Base-by-base conservation (phyloP, 179 eudicot genomes). In the Beta lomatogona region DNA sequence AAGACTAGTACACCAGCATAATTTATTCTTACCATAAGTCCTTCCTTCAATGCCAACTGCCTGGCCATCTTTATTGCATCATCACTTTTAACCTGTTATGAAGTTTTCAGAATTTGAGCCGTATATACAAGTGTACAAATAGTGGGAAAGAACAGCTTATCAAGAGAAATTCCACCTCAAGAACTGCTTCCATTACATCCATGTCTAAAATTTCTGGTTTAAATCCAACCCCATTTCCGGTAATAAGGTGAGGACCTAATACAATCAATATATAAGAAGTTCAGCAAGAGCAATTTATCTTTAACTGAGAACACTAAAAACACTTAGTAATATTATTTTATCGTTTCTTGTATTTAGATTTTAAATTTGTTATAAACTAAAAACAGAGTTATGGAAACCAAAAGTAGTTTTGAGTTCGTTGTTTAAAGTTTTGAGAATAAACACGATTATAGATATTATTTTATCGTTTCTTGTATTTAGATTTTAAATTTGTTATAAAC, bases 101-200 rank as follows among this genome's bases (percentile, higher is more conserved):
- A 36, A 48, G 31, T 25, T 80, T 28, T 55, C 64, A 64, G 67
- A 25, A 68, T 28, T 9, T 28, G 44, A 79, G 75, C 50, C 50
- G 14, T 59, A 41, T 9, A 21, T 5, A 71, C 2, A 14, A 44
- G 4, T 50, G 14, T n/a, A 13, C 10, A 4, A 46, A 0, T 21
- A 12, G 10, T 48, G 12, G 16, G 10, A 64, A 9, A 64, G 41
- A 64, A 64, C 41, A 67, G 71, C n/a, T 36, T 4, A 67, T 12
- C 13, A 2, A 50, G 57, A 18, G 0, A 36, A 18, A 44, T 31
- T 15, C 82, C 85, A 91, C 97, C 97, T 90, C 94, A 5, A 94
- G 91, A 81, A 95, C 99, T 73, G 89, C 92, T n/a, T 95, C 97
- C 98, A 95, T 94, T 10, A 95, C 66, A 83, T 95, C 99, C 99